A percentile compares a stretch with the other conserved stretches of the same genome.
phyloP scores from a whole-genome alignment of 2,329 filamentous ascomycete species.

The Fusarium nelsonii region DNA sequence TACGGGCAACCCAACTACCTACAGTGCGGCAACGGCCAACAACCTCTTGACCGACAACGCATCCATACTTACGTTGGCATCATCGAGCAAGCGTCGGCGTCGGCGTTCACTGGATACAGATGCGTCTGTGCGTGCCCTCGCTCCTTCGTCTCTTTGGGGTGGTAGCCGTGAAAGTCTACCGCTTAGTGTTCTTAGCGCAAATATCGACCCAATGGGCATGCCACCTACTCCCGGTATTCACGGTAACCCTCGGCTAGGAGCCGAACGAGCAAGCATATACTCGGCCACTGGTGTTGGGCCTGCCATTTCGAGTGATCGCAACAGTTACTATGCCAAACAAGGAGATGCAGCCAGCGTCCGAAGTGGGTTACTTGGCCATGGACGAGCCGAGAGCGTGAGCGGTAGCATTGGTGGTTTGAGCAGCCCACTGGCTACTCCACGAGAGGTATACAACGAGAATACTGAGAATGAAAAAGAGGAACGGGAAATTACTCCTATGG shows the following conservation, averaged over 20 bases:
- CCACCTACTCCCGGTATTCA: constrained; percentile 66
- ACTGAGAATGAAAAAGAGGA: constrained; percentile 47
- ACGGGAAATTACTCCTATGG: constrained; percentile 34
- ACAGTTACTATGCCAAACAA: constrained; percentile 80
- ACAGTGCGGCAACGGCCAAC: constrained; percentile 82
- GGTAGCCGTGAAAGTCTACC: constrained; percentile 84
- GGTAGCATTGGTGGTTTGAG: constrained; percentile 76
- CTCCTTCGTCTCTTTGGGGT: constrained; percentile 84
- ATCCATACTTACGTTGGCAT: constrained; percentile 86
- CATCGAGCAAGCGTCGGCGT: constrained; percentile 81
- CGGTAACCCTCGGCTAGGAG: constrained; percentile 57
- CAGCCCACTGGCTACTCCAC: constrained; percentile 72
- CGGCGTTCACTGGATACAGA: constrained; percentile 87
- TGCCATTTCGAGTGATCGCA: constrained; percentile 78
- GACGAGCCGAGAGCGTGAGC: constrained; percentile 82
- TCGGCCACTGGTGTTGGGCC: constrained; percentile 77
- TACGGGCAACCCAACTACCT: constrained; percentile 73
- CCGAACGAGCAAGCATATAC: constrained; percentile 85
- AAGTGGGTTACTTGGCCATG: constrained; percentile 82
- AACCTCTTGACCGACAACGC: constrained; percentile 87
- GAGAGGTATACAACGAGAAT: constrained; percentile 58
- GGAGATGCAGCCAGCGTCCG: constrained; percentile 82
- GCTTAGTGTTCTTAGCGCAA: constrained; percentile 81
- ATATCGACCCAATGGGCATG: constrained; percentile 66
- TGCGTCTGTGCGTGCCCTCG: constrained; percentile 85